phyloP scores from a whole-genome alignment of 2,329 filamentous ascomycete species.

The Coniella vitis region DNA sequence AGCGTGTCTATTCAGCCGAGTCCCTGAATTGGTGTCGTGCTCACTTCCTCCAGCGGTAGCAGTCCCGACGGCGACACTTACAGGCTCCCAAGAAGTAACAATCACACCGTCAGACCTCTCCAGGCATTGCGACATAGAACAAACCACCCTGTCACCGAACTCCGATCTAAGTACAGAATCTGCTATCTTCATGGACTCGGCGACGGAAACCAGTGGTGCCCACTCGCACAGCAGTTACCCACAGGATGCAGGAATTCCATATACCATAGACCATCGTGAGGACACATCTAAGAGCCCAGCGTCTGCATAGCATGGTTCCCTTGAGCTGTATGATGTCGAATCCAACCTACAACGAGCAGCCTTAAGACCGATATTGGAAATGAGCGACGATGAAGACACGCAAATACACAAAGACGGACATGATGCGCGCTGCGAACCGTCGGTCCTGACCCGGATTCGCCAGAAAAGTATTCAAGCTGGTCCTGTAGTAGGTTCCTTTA shows the following conservation, averaged over 20 bases:
- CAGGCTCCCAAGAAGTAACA: not conserved
- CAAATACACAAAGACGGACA: not conserved
- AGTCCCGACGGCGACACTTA: constrained; percentile 8
- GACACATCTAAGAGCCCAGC: not conserved
- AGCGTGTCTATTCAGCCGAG: not conserved
- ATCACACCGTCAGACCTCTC: not conserved
- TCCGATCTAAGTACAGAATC: no score
- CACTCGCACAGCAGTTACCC: no score
- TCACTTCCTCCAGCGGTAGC: constrained; percentile 4
- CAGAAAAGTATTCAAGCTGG: constrained; percentile 9
- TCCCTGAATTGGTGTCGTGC: not conserved
- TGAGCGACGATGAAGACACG: not conserved
- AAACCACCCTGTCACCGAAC: no score
- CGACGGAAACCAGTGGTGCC: no score
- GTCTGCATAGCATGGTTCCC: not conserved
- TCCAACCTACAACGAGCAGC: not conserved
- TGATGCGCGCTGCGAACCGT: not conserved
- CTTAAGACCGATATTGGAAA: not conserved
- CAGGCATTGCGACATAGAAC: not conserved
- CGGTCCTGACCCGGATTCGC: constrained; percentile 2
- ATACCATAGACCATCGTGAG: no score
- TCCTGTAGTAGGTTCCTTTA: constrained; percentile 2
- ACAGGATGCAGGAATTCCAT: no score
- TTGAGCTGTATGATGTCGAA: not conserved
- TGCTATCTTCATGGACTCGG: no score